phyloP scores from a whole-genome alignment of 768 basidiomycete genomes.

The Pleurotus eryngii region DNA sequence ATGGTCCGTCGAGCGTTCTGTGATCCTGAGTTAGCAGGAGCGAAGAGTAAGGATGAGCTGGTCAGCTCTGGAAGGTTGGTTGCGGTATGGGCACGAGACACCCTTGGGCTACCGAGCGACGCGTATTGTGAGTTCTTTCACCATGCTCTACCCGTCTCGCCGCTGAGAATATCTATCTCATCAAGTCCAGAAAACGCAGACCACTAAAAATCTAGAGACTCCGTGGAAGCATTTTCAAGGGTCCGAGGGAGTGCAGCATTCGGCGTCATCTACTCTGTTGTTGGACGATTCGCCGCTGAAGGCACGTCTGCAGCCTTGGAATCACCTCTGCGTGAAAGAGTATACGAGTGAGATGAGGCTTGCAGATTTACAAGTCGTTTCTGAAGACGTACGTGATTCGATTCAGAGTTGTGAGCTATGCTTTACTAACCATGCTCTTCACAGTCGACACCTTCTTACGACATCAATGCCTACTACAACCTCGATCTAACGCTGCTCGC shows the following conservation, averaged over 20 bases:
- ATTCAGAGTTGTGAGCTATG: too few species aligned
- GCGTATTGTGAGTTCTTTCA: slow-evolving; percentile 59
- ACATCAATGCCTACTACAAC: background rate
- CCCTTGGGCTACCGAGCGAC: slow-evolving; percentile 56
- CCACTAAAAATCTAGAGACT: slow-evolving; percentile 73
- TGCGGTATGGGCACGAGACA: slow-evolving; percentile 79
- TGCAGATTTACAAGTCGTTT: slow-evolving; percentile 21
- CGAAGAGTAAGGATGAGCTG: background rate
- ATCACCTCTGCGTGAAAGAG: slow-evolving; percentile 75
- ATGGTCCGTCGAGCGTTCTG: slow-evolving; percentile 71
- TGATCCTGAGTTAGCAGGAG: slow-evolving; percentile 24
- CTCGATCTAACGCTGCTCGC: slow-evolving; percentile 62
- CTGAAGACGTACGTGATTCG: too few species aligned
- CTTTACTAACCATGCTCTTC: too few species aligned
- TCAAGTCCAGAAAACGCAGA: slow-evolving; percentile 43
- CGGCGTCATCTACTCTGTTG: slow-evolving; percentile 43
- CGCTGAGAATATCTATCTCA: background rate
- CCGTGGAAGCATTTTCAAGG: slow-evolving; percentile 44
- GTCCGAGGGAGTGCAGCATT: slow-evolving; percentile 25
- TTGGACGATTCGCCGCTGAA: slow-evolving; percentile 56
- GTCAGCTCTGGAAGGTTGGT: slow-evolving; percentile 31
- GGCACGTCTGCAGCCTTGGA: slow-evolving; percentile 70
- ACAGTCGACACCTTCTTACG: background rate
- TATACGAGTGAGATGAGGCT: slow-evolving; percentile 47
- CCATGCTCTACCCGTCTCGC: background rate